Evolutionary conservation across 176 grass and related monocot genomes (phyloP), one percentile per base, ranked within the genome.

Genomic region (Dendrocalamus sinicus): DNA sequence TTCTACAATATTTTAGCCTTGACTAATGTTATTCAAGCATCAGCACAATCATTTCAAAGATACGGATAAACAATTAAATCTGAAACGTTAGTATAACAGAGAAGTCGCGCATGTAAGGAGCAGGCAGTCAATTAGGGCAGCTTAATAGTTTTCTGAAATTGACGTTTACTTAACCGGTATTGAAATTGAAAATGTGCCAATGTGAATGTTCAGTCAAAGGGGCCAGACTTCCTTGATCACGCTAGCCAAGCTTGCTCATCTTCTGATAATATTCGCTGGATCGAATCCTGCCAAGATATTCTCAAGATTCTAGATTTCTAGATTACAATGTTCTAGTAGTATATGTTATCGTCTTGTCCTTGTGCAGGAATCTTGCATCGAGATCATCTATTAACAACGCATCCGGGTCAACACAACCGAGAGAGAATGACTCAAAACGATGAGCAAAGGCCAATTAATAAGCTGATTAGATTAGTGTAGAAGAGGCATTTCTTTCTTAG

Each of bases 321-420:
- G 41, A 50, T 20, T 40, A 40, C 14, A 78, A 78, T 48, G 53
- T 28, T 65, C 24, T 65, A 65, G 35, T 67, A 85, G 6, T 44
- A 77, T 86, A 90, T 35, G 41, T 57, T 90, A 82, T 86, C 65
- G 37, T 85, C 78, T 57, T 54, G 78, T 86, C 67, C 32, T 13
- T 77, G 37, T 62, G 13, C 62, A 67, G 57, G 83, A 90, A 81
- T 90, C 83, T 85, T 24, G 71, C 88, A 90, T 90, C 54, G 78
- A 81, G 83, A 89, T 86, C 88, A 81, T 86, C 88, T 74, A 48
- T 51, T 50, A 52, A 61, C 68, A 60, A 78, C 16, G 47, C 65
- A 67, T 23, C 73, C 9, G 28, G 68, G 76, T 86, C 76, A 80
- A 80, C 76, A 65, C 30, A 52, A n/a, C 22, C 30, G 14, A 44